Percentiles rank a stretch among this genome's conserved stretches.
Conservation (phyloP, 2,329 filamentous ascomycete species). For the Exserohilum rostratum region DNA sequence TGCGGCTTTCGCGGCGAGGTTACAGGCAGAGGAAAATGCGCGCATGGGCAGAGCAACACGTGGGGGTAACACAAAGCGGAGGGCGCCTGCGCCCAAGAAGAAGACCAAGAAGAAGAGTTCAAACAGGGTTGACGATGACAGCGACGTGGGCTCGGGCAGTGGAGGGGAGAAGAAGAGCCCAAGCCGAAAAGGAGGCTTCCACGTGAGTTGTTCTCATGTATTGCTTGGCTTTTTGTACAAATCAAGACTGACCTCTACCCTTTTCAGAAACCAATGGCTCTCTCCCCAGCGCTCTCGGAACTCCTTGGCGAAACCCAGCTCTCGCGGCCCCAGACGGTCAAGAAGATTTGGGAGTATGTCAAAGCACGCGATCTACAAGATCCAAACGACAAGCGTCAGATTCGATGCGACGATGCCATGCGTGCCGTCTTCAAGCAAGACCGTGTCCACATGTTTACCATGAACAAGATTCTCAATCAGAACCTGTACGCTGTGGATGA, state of each 20-base stretch:
- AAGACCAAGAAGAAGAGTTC: slow-evolving; percentile 73
- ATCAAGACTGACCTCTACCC: slow-evolving; percentile 45
- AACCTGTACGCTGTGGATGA: slow-evolving; percentile 89
- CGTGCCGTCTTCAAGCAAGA: slow-evolving; percentile 89
- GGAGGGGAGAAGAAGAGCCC: slow-evolving; percentile 68
- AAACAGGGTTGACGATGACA: slow-evolving; percentile 82
- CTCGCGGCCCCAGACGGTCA: slow-evolving; percentile 92
- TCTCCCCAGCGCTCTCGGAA: slow-evolving; percentile 72
- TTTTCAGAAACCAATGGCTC: slow-evolving; percentile 70
- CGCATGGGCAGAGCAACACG: slow-evolving; percentile 71
- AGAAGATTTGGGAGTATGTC: slow-evolving; percentile 95
- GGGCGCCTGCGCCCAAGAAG: slow-evolving; percentile 63
- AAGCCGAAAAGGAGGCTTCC: slow-evolving; percentile 86
- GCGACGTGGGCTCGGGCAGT: slow-evolving; percentile 70
- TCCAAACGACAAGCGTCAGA: slow-evolving; percentile 88
- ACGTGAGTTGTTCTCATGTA: slow-evolving; percentile 58
- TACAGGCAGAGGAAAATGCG: slow-evolving; percentile 92
- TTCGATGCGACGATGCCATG: slow-evolving; percentile 90
- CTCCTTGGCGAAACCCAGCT: slow-evolving; percentile 78
- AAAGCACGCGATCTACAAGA: slow-evolving; percentile 88
- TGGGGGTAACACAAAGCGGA: slow-evolving; percentile 67
- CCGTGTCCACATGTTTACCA: slow-evolving; percentile 97
- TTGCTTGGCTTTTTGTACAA: background rate
- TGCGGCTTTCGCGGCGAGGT: slow-evolving; percentile 80
- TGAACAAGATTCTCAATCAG: slow-evolving; percentile 94